Evolutionary conservation across 352 stramenopile species (phyloP), one percentile per base, ranked within the genome.

Genomic region (Globisporangium alternatum): DNA sequence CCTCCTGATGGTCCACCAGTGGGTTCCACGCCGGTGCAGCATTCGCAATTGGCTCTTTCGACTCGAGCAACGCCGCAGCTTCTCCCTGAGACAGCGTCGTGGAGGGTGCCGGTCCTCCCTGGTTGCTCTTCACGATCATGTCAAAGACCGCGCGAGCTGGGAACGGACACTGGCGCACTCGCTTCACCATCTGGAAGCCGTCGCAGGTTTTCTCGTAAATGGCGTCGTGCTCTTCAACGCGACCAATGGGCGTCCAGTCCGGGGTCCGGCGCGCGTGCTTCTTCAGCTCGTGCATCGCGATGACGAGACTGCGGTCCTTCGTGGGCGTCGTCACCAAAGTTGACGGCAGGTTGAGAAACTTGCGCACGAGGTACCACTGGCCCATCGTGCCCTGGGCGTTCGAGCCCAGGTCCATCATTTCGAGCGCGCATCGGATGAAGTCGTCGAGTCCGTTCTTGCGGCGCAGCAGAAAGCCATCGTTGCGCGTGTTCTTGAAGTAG

Each of bases 91-190:
- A 19, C 33, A 41, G 5, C 1, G 25, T 33, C 7, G 51, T n/a
- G 19, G 35, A 28, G 3, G 41, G 10, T 5, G 13, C 21, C 30
- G n/a, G 19, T 13, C n/a, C 22, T 9, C 53, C 39, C 66, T 67
- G 52, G 64, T 60, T 52, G 65, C 67, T 69, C 45, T 78, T 86
- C 22, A 81, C 81, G 35, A 90, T 75, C 70, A 88, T 80, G 59
- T 91, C 84, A 57, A 90, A 93, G 31, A 91, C 64, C 0, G 84
- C 82, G 13, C 84, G 80, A 33, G 84, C 79, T 45, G 84, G 84
- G 53, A 90, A 93, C 13, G 72, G 62, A 47, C 83, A 86, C 37
- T 69, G 80, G 5, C 74, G 75, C 28, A 88, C 70, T 7, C 84
- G 74, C 59, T 93, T 93, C 55, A 90, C 53, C 71, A 88, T 83